Conservation (phyloP, 169 alveolate genomes). For the Plasmodium reichenowi region DNA sequence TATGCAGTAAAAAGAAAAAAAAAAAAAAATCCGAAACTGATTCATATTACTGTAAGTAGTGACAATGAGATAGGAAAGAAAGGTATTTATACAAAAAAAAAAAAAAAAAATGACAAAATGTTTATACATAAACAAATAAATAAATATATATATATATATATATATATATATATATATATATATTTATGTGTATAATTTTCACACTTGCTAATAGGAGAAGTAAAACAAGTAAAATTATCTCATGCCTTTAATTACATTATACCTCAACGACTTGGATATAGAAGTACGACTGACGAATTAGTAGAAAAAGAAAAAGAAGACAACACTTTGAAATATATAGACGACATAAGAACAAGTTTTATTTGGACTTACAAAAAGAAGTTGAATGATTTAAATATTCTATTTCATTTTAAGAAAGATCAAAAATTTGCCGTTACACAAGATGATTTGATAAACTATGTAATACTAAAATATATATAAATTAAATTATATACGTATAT, state of each 20-base stretch:
- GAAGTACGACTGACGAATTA: slow-evolving; percentile 75
- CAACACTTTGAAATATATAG: slow-evolving; percentile 59
- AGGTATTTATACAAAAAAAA: slow-evolving; percentile 23
- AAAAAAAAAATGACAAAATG: too few species aligned
- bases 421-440: slow-evolving; percentile 52
- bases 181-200: not conserved
- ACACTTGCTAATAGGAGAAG: slow-evolving; percentile 24
- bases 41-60: slow-evolving; percentile 70
- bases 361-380: slow-evolving; percentile 48
- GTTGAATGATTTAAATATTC: slow-evolving; percentile 35
- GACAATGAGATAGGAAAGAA: slow-evolving; percentile 77
- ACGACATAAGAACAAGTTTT: slow-evolving; percentile 69
- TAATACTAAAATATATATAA: slow-evolving; percentile 5
- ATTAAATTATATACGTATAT: not conserved
- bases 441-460: slow-evolving; percentile 57
- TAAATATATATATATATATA: not conserved
- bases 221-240: slow-evolving; percentile 71
- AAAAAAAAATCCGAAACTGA: slow-evolving; percentile 42
- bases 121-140: too few species aligned
- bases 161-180: not conserved
- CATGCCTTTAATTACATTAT: slow-evolving; percentile 76
- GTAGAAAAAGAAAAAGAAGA: slow-evolving; percentile 66
- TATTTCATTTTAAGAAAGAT: slow-evolving; percentile 42
- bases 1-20: slow-evolving; percentile 66
- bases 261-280: slow-evolving; percentile 73